phyloP scores from a whole-genome alignment of 164 flowering plant genomes.

The Stephania yunnanensis region DNA sequence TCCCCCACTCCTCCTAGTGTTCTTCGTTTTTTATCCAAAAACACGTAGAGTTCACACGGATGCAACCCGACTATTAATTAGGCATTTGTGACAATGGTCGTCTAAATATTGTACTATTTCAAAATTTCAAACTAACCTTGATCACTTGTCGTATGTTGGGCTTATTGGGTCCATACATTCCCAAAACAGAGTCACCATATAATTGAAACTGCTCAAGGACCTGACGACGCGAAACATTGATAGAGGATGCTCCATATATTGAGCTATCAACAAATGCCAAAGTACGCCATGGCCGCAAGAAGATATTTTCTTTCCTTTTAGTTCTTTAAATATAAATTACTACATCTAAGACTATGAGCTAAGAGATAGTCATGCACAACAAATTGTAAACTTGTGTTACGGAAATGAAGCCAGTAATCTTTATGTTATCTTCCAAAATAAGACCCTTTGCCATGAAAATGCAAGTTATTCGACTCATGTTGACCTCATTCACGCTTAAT shows the following conservation, averaged over 20 bases:
- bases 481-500: not conserved
- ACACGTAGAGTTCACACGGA: too few species aligned
- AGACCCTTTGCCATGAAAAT: not conserved
- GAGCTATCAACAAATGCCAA: slow-evolving; percentile 71
- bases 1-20: too few species aligned
- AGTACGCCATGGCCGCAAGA: slow-evolving; percentile 67
- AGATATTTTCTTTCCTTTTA: not conserved
- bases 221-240: slow-evolving; percentile 75
- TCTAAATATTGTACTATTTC: not conserved
- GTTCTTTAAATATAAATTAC: not conserved
- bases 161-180: slow-evolving; percentile 47
- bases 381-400: not conserved
- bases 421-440: not conserved
- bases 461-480: not conserved
- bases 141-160: slow-evolving; percentile 70
- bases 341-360: not conserved
- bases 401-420: not conserved
- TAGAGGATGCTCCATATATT: slow-evolving; percentile 60
- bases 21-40: not conserved
- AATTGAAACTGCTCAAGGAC: slow-evolving; percentile 69
- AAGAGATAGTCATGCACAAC: not conserved
- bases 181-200: slow-evolving; percentile 73
- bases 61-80: not conserved
- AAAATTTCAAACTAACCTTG: slow-evolving; percentile 41
- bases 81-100: not conserved